phyloP scores from a whole-genome alignment of 1,284 basidiomycete genomes.

The Puccinia triticina region DNA sequence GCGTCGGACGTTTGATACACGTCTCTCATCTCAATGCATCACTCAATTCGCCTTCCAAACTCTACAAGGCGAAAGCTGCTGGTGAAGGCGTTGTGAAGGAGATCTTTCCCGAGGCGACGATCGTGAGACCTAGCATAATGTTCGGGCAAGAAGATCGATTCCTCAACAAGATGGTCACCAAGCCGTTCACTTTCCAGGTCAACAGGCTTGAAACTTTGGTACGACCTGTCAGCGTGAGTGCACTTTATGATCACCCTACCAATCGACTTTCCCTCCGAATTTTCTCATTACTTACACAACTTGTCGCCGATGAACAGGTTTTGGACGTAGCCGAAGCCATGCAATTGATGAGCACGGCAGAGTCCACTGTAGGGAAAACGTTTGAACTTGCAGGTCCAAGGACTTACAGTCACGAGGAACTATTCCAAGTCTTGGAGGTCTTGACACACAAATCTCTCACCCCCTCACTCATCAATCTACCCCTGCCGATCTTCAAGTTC shows the following conservation, averaged over 20 bases:
- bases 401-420: slow-evolving; percentile 79
- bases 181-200: slow-evolving; percentile 60
- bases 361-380: slow-evolving; percentile 69
- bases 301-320: slow-evolving; percentile 61
- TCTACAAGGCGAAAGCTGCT: slow-evolving; percentile 85
- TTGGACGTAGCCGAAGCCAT: slow-evolving; percentile 92
- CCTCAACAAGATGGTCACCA: slow-evolving; percentile 86
- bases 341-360: slow-evolving; percentile 70
- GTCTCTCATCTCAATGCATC: slow-evolving; percentile 94
- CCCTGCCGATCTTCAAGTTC: slow-evolving; percentile 72
- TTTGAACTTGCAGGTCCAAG: slow-evolving; percentile 86
- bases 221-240: slow-evolving; percentile 44
- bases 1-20: slow-evolving; percentile 86
- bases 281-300: background rate
- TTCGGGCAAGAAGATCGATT: slow-evolving; percentile 94
- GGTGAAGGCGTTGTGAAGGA: slow-evolving; percentile 86
- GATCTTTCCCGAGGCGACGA: slow-evolving; percentile 83
- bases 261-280: slow-evolving; percentile 67
- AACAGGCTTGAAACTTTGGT: slow-evolving; percentile 50
- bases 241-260: slow-evolving; percentile 56
- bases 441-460: slow-evolving; percentile 71
- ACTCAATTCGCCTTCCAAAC: slow-evolving; percentile 74
- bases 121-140: slow-evolving; percentile 82
- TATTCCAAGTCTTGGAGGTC: slow-evolving; percentile 78
- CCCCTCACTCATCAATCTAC: slow-evolving; percentile 73